Evolutionary conservation across 345 rosid genomes (phyloP).

Genomic region (Streptanthus diversifolius): DNA sequence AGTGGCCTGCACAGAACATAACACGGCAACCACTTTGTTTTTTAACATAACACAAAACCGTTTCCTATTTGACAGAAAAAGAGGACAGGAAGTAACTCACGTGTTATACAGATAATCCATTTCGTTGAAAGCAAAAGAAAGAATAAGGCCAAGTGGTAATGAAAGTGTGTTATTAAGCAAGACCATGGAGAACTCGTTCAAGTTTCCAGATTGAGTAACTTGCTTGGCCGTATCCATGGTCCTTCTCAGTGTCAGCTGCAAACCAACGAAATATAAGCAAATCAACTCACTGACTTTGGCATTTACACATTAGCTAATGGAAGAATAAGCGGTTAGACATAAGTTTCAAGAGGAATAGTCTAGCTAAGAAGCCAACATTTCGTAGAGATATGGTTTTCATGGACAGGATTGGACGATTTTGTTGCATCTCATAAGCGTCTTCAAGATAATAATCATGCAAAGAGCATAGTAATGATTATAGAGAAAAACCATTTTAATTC

Average conservation of each 20-base stretch:
- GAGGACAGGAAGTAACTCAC: slow-evolving; percentile 44
- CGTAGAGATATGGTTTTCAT: background rate
- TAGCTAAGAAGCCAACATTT: background rate
- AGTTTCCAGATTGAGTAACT: slow-evolving; percentile 78
- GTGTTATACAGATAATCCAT: slow-evolving; percentile 69
- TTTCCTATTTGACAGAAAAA: background rate
- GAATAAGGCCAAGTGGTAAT: slow-evolving; percentile 77
- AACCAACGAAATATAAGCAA: slow-evolving; percentile 18
- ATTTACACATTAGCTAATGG: background rate
- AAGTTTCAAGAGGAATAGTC: background rate
- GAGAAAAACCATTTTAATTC: background rate
- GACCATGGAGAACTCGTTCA: slow-evolving; percentile 97
- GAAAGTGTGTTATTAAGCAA: slow-evolving; percentile 91
- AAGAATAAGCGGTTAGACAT: too few relatives aligned
- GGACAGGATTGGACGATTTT: background rate
- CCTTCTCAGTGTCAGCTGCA: slow-evolving; percentile 87
- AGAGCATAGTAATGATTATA: background rate
- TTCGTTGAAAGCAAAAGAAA: slow-evolving; percentile 75
- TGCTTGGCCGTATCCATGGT: slow-evolving; percentile 98
- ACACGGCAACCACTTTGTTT: background rate
- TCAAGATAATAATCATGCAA: background rate
- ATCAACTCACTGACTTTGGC: background rate
- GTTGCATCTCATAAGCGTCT: background rate
- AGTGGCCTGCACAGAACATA: slow-evolving; percentile 62
- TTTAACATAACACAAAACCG: background rate